Evolutionary conservation across 345 rosid genomes (phyloP).

Genomic region (Arabis hirsuta): DNA sequence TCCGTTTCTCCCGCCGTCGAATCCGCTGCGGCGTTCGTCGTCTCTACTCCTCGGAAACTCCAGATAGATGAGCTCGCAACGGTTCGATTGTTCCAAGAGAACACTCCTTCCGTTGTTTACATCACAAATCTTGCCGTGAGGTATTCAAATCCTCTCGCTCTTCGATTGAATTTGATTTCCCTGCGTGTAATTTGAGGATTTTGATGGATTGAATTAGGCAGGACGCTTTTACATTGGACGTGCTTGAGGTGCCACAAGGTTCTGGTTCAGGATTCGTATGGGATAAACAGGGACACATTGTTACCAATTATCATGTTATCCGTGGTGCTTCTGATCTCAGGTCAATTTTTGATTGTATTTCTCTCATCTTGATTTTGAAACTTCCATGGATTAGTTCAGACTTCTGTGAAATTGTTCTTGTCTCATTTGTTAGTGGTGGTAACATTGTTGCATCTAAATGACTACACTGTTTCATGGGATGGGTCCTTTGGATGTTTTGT

Average conservation of each 20-base stretch:
- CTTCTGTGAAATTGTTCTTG: no score
- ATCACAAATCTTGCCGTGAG: slow-evolving; percentile 90
- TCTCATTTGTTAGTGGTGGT: background rate
- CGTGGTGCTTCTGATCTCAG: slow-evolving; percentile 98
- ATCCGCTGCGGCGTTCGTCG: slow-evolving; percentile 63
- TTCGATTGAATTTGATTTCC: background rate
- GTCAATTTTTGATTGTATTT: slow-evolving; percentile 39
- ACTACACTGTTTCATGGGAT: background rate
- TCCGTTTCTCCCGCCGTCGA: slow-evolving; percentile 60
- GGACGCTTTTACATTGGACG: slow-evolving; percentile 92
- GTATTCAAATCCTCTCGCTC: slow-evolving; percentile 36
- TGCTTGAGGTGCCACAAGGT: slow-evolving; percentile 96
- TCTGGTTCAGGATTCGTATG: slow-evolving; percentile 97
- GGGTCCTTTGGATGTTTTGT: slow-evolving; percentile 3
- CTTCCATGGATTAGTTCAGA: no score
- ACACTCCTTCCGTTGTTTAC: slow-evolving; percentile 96
- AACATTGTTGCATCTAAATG: background rate
- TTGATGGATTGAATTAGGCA: slow-evolving; percentile 56
- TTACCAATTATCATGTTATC: slow-evolving; percentile 93
- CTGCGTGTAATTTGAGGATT: background rate
- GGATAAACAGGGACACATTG: slow-evolving; percentile 84
- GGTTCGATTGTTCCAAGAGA: slow-evolving; percentile 88
- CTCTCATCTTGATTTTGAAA: background rate
- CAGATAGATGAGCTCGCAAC: slow-evolving; percentile 91
- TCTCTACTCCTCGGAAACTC: slow-evolving; percentile 65